These are phyloP conservation scores for Lasiosphaeria miniovina DNA, from an alignment of 495 filamentous ascomycete species.

Conservation along the genomic window DNA sequence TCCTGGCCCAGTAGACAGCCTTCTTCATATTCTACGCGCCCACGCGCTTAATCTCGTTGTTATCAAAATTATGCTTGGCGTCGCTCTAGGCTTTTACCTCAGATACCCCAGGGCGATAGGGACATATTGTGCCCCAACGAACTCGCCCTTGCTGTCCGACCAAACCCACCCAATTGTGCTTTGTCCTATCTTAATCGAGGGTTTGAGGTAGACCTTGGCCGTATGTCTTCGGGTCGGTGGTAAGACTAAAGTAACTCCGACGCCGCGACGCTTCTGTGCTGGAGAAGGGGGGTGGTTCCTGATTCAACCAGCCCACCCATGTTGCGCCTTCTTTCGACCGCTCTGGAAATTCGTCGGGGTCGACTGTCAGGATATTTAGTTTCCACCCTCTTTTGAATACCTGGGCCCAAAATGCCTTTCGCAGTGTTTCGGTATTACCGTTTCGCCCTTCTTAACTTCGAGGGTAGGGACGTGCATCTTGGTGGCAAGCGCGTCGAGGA, in stretches of 20 bases:
- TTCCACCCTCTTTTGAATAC: background rate
- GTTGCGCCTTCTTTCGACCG: background rate
- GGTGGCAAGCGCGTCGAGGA: background rate
- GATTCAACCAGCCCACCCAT: background rate
- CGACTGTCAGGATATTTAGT: background rate
- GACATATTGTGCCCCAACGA: no score
- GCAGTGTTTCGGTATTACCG: background rate
- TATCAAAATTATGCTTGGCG: no score
- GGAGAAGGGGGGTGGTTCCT: background rate
- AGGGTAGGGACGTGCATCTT: background rate
- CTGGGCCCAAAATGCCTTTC: background rate
- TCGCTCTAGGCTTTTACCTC: no score
- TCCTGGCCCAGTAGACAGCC: background rate
- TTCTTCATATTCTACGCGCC: no score
- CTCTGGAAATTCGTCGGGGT: background rate
- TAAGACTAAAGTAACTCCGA: no score
- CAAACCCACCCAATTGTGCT: no score
- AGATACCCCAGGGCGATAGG: no score
- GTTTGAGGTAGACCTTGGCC: no score
- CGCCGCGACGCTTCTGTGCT: background rate
- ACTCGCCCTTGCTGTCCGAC: no score
- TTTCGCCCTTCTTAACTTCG: background rate
- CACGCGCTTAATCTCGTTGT: no score
- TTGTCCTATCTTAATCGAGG: no score
- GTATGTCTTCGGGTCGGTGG: no score